Evolutionary conservation across 306 rosid species (phyloP).

Genomic region (Delonix regia): DNA sequence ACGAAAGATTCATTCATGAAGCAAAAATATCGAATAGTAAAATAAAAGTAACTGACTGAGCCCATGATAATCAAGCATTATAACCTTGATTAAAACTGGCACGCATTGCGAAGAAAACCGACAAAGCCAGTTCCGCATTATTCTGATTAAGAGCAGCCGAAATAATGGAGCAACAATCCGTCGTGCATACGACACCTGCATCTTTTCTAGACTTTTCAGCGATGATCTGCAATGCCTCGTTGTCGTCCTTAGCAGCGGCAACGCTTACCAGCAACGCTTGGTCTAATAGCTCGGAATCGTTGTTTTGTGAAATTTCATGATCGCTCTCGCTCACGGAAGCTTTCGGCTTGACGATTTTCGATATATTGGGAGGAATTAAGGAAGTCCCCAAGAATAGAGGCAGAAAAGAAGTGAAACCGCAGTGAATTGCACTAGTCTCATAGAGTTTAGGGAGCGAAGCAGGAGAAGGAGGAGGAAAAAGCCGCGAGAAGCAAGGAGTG

Average conservation of each 20-base stretch:
- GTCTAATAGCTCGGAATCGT: slow-evolving; percentile 42
- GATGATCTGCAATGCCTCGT: slow-evolving; percentile 58
- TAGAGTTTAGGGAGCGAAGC: slow-evolving; percentile 32
- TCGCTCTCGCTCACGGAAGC: slow-evolving; percentile 48
- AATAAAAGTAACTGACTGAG: neutral
- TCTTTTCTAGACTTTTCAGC: slow-evolving; percentile 41
- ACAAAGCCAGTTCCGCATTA: slow-evolving; percentile 73
- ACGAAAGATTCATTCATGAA: neutral
- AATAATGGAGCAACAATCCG: slow-evolving; percentile 65
- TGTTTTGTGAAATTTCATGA: slow-evolving; percentile 43
- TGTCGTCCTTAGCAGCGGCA: slow-evolving; percentile 55
- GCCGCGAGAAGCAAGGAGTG: slow-evolving; percentile 44
- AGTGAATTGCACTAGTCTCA: slow-evolving; percentile 20
- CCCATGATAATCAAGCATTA: neutral
- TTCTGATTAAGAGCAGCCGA: slow-evolving; percentile 70
- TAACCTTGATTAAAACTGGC: slow-evolving; percentile 68
- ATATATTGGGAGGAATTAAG: slow-evolving; percentile 33
- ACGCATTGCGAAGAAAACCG: slow-evolving; percentile 88
- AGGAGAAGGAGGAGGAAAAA: slow-evolving; percentile 29
- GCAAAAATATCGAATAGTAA: neutral
- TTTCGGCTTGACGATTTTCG: slow-evolving; percentile 34
- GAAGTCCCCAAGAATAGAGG: slow-evolving; percentile 19
- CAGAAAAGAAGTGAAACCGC: slow-evolving; percentile 9
- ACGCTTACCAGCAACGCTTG: slow-evolving; percentile 35
- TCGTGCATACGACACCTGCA: slow-evolving; percentile 53